phyloP scores from a whole-genome alignment of 805 yeast species.

The Clavispora carvajalis region DNA sequence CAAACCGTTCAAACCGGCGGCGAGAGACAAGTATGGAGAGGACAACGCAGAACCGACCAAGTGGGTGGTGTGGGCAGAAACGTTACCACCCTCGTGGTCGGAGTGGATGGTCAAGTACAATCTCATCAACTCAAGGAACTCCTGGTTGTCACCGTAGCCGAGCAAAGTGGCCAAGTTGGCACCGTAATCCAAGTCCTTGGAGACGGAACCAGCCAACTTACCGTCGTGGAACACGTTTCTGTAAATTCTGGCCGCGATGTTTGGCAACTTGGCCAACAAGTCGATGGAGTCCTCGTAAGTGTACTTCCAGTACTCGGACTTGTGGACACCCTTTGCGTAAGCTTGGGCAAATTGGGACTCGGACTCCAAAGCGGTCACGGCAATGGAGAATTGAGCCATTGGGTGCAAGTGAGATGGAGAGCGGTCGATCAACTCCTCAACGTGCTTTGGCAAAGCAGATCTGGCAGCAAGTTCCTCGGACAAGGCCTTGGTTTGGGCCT shows the following conservation, averaged over 20 bases:
- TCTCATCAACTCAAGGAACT: slow-evolving; percentile 67
- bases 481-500: slow-evolving; percentile 50
- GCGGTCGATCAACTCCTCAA: slow-evolving; percentile 53
- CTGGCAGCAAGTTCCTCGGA: slow-evolving; percentile 60
- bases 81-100: slow-evolving; percentile 84
- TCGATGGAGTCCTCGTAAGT: slow-evolving; percentile 67
- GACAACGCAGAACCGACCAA: slow-evolving; percentile 78
- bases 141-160: slow-evolving; percentile 53
- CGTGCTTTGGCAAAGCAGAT: slow-evolving; percentile 61
- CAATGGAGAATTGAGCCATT: slow-evolving; percentile 78
- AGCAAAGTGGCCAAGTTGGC: slow-evolving; percentile 62
- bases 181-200: slow-evolving; percentile 60
- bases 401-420: slow-evolving; percentile 72
- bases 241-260: slow-evolving; percentile 70
- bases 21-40: slow-evolving; percentile 67
- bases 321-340: slow-evolving; percentile 64
- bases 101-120: slow-evolving; percentile 71
- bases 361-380: slow-evolving; percentile 66
- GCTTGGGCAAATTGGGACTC: slow-evolving; percentile 69
- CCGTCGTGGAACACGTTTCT: slow-evolving; percentile 57
- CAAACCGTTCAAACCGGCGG: slow-evolving; percentile 77
- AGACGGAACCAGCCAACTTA: slow-evolving; percentile 47
- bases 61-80: slow-evolving; percentile 77
- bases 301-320: slow-evolving; percentile 70
- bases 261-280: slow-evolving; percentile 69